Evolutionary conservation across 768 basidiomycete genomes (phyloP), one percentile per base, ranked within the genome.

Genomic region (Phylloporus arenicola): DNA sequence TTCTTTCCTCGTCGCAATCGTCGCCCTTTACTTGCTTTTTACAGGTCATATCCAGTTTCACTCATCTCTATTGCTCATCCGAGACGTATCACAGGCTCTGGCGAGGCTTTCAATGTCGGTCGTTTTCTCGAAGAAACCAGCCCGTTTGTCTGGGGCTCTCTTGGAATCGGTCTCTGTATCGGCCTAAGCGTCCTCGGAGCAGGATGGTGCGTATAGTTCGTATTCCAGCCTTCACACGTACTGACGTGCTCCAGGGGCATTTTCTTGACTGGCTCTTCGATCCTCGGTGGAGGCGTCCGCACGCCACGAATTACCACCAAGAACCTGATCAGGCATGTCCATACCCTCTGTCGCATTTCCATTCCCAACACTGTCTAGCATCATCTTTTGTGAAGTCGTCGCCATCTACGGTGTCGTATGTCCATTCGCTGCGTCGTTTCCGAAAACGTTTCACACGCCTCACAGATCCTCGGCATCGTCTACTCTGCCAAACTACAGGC

Each of bases 311-410:
- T 99, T 48, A 80, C 86, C 43, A 98, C 95, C 17, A 98, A 99
- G 80, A 99, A 99, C 68, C 69, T 98, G 68, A 96, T 99, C 60
- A 93, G 91, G 93, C 92, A 44, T 46, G 78, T 38, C 37, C 38
- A 34, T 25, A 4, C 0, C 2, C 6, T 47, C 11, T 11, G 13
- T 25, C 11, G 29, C 16, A 13, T 12, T 24, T 5, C 6, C 16
- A 17, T 27, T 25, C 46, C 38, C 22, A 40, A 29, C 33, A 16
- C 37, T 20, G 16, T 16, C 8, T 7, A 97, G 95, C 58, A 92
- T 98, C 74, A 97, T 99, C 63, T 97, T 98, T 77, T 97, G 95
- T 69, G 95, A 98, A 74, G 96, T 97, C 63, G 94, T 99, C 25
- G 96, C 95, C 51, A 98, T 99, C 64, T 98, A 98, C 72, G 96